phyloP scores from a whole-genome alignment of 257 asterid genomes.

The Osmanthus fragrans region DNA sequence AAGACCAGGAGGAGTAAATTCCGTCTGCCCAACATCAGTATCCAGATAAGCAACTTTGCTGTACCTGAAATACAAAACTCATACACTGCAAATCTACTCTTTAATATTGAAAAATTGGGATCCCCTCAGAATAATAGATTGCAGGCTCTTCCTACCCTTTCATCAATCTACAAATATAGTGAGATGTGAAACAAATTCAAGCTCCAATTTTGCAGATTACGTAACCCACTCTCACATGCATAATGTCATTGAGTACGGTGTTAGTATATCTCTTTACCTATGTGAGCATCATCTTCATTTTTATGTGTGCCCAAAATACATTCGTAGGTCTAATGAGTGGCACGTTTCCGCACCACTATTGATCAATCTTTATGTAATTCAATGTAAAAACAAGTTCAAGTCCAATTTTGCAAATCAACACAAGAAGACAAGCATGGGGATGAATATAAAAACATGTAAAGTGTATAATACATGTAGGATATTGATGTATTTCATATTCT shows the following conservation, averaged over 20 bases:
- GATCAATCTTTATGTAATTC: neutral
- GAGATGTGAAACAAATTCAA: conserved; percentile 4
- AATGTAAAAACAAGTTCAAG: neutral
- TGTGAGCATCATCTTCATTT: neutral
- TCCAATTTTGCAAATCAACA: conserved; percentile 8
- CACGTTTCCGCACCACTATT: neutral
- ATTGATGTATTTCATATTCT: neutral
- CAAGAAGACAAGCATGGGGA: neutral
- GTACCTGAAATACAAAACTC: conserved; percentile 51
- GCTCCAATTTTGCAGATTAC: conserved; percentile 1
- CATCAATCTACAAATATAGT: neutral
- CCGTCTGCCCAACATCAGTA: conserved; percentile 96
- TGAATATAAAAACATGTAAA: neutral
- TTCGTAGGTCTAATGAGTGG: neutral
- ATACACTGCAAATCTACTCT: neutral
- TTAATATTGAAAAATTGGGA: neutral
- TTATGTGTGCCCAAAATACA: neutral
- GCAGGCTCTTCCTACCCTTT: neutral
- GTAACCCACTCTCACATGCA: conserved; percentile 2
- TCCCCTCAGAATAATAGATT: neutral
- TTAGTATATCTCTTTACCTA: neutral
- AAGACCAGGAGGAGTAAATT: conserved; percentile 91
- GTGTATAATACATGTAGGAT: neutral
- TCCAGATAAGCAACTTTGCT: conserved; percentile 86
- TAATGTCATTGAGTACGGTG: neutral